Conservation (phyloP, 495 filamentous ascomycete species). For the Neohortaea acidophila region DNA sequence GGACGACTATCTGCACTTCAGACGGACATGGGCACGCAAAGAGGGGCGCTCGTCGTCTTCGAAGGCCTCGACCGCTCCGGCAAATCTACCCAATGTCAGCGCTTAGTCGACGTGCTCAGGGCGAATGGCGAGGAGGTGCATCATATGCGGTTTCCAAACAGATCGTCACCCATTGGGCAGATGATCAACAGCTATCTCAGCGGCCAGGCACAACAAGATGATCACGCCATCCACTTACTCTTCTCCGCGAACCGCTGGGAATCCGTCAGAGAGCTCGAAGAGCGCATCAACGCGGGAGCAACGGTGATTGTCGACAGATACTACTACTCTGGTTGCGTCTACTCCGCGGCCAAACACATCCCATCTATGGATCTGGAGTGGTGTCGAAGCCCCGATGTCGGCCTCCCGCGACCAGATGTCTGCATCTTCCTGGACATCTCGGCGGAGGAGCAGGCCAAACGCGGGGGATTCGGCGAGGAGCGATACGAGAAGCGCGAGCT, state of each 20-base stretch:
- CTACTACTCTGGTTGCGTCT: conserved; percentile 84
- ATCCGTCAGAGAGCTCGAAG: conserved; percentile 36
- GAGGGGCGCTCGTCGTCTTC: conserved; percentile 56
- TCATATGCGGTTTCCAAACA: conserved; percentile 79
- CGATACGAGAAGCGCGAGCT: conserved; percentile 75
- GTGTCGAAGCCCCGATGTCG: conserved; percentile 69
- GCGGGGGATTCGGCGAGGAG: conserved; percentile 78
- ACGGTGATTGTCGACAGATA: conserved; percentile 84
- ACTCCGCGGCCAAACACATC: conserved; percentile 82
- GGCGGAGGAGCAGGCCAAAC: conserved; percentile 49
- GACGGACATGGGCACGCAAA: conserved; percentile 5
- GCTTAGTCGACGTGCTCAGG: conserved; percentile 49
- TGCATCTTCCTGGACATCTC: conserved; percentile 76
- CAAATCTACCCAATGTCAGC: conserved; percentile 84
- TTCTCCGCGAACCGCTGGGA: conserved; percentile 98
- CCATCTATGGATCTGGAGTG: conserved; percentile 54
- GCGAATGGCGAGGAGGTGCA: conserved; percentile 47
- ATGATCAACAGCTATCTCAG: conserved; percentile 82
- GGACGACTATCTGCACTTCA: too few relatives aligned
- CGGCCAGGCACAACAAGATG: conserved; percentile 57
- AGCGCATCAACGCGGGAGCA: conserved; percentile 40
- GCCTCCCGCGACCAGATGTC: conserved; percentile 73
- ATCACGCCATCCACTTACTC: conserved; percentile 85
- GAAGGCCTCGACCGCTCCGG: conserved; percentile 90
- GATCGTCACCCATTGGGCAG: conserved; percentile 74